Percentiles rank a stretch among this genome's conserved stretches.
Conservation (phyloP, 192 early-diverging fungal species). For the Backusella westeae region DNA sequence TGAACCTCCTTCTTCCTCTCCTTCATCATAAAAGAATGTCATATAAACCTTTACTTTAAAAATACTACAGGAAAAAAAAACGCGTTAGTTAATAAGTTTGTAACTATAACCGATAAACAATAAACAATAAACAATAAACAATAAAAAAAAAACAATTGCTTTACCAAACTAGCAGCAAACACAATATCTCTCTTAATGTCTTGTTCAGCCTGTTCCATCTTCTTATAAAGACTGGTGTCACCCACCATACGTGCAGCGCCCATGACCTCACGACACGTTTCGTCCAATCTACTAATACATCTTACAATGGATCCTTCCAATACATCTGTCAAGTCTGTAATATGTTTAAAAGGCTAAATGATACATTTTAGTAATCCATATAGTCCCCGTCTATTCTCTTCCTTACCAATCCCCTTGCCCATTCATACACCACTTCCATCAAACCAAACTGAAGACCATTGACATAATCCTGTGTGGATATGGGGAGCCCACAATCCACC, state of each 20-base stretch:
- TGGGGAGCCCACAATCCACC: conserved; percentile 60
- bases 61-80: not conserved
- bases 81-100: not conserved
- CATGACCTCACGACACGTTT: conserved; percentile 87
- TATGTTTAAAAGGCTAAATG: conserved; percentile 74
- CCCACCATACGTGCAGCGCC: conserved; percentile 88
- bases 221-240: conserved; percentile 79
- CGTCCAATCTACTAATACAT: conserved; percentile 89
- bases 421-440: conserved; percentile 97
- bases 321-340: conserved; percentile 91
- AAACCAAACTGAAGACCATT: conserved; percentile 75
- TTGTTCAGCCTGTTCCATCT: conserved; percentile 88
- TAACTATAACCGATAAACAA: not conserved
- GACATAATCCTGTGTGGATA: conserved; percentile 36
- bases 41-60: not conserved
- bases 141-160: not conserved
- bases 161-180: conserved; percentile 85
- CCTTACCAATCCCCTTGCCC: conserved; percentile 82
- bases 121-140: too few species aligned
- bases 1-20: not conserved
- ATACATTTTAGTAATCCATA: too few species aligned
- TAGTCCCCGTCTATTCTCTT: too few species aligned
- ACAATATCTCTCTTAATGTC: conserved; percentile 94
- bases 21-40: too few species aligned
- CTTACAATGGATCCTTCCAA: conserved; percentile 95